Conservation (phyloP, 768 basidiomycete species). For the Candolleomyces efflorescens region DNA sequence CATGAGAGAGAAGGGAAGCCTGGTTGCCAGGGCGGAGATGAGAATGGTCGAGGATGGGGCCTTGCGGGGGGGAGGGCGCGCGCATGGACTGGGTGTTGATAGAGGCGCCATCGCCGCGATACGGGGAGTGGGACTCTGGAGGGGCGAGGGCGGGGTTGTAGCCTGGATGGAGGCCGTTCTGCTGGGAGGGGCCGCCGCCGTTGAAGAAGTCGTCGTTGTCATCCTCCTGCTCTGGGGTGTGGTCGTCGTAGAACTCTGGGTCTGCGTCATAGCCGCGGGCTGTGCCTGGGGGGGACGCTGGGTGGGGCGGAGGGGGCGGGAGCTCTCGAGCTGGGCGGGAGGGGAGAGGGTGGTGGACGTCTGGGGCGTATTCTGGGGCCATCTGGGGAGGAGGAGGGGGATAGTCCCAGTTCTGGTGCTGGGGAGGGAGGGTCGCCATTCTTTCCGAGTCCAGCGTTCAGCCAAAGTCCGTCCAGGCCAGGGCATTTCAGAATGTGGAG, state of each 20-base stretch:
- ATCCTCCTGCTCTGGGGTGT: conserved; percentile 41
- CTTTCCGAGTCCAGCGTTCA: too few species aligned
- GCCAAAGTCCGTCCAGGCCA: too few species aligned
- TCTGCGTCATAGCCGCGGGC: conserved; percentile 31
- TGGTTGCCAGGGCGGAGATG: conserved; percentile 91
- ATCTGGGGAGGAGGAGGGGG: conserved; percentile 18
- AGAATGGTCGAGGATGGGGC: conserved; percentile 81
- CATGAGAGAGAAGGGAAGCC: conserved; percentile 90
- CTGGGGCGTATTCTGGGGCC: conserved; percentile 21
- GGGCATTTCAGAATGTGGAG: too few species aligned
- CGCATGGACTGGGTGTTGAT: conserved; percentile 53
- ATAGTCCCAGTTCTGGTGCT: conserved; percentile 13
- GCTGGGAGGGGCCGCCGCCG: conserved; percentile 25
- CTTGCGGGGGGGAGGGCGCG: conserved; percentile 61
- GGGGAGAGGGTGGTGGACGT: conserved; percentile 13
- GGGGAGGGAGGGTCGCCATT: conserved; percentile 22
- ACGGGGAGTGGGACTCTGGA: conserved; percentile 20
- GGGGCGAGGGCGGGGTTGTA: conserved; percentile 27
- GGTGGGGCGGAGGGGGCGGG: conserved; percentile 19
- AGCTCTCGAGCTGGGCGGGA: conserved; percentile 5
- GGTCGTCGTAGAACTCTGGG: conserved; percentile 36
- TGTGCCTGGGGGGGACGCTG: conserved; percentile 18
- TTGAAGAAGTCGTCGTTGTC: conserved; percentile 46
- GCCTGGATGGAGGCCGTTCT: conserved; percentile 24
- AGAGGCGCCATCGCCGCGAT: conserved; percentile 32